A percentile compares a stretch with the other conserved stretches of the same genome.
phyloP scores from a whole-genome alignment of 169 alveolate genomes.

The Fabrea salina region DNA sequence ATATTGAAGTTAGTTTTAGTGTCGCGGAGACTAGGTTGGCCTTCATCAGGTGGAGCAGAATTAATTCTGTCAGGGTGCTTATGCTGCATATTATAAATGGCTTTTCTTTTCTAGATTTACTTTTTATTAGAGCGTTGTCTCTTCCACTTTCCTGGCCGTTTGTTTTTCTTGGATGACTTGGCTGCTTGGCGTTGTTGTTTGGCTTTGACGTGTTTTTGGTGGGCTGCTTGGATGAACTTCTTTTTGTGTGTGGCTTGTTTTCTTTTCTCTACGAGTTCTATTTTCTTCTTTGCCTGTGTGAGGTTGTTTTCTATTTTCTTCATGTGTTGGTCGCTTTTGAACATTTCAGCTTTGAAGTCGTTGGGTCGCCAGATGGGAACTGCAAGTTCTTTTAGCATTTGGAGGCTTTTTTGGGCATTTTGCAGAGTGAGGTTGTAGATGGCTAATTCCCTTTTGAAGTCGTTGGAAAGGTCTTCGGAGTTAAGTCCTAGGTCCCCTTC shows the following conservation, averaged over 20 bases:
- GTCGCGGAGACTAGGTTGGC: slow-evolving; percentile 10
- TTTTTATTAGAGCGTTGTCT: no score
- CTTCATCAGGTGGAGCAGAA: slow-evolving; percentile 24
- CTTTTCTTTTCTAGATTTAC: no score
- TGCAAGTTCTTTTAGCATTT: slow-evolving; percentile 40
- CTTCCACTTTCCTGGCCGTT: background rate
- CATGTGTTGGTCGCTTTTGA: slow-evolving; percentile 73
- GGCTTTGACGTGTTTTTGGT: slow-evolving; percentile 15
- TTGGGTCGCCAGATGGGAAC: slow-evolving; percentile 72
- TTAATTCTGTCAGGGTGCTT: no score
- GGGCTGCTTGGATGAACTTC: slow-evolving; percentile 61
- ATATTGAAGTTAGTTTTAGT: background rate
- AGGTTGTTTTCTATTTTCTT: slow-evolving; percentile 57
- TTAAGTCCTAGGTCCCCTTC: background rate
- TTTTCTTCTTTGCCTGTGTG: slow-evolving; percentile 53
- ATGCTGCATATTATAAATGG: no score
- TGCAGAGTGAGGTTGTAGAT: slow-evolving; percentile 68
- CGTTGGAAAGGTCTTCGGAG: slow-evolving; percentile 40
- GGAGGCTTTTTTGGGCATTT: slow-evolving; percentile 60
- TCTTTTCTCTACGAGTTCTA: slow-evolving; percentile 60
- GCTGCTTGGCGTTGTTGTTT: background rate
- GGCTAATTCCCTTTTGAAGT: slow-evolving; percentile 68
- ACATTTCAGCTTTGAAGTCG: slow-evolving; percentile 74
- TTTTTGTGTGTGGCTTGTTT: slow-evolving; percentile 63
- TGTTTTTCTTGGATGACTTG: background rate